Base-by-base conservation (phyloP, 352 stramenopile genomes). In the Peronospora destructor region DNA sequence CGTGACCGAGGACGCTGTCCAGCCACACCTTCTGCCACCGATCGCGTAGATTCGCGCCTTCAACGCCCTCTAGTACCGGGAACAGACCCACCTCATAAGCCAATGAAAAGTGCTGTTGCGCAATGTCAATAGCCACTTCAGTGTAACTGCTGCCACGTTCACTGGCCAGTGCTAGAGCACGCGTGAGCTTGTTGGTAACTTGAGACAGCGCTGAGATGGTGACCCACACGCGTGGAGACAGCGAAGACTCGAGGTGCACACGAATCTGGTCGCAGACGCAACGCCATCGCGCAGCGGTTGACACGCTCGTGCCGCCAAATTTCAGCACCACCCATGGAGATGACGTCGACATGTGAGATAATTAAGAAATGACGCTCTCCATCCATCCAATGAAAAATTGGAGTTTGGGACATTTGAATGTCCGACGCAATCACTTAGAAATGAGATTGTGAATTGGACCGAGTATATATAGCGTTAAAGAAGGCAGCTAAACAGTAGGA, bases 281-380 rank as follows among this genome's bases (percentile, higher is more conserved):
- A 28, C 61, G 72, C 83, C 84, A 95, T 44, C 79, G 79, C 48
- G 66, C 65, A 10, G 71, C 70, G 5, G 79, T 91, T 9, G 82
- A 91, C 42, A 95, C 85, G 53, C 82, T 93, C 32, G 85, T 95
- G 63, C 85, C 85, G 42, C 85, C 85, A 42, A 95, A 95, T 63
- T 95, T 95, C 61, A 91, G 80, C 58, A 95, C 85, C 32, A 93
- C 71, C 85, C 85, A 95, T 25, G 57, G 43, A 23, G 40, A 58
- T 8, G 51, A 45, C 21, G 13, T 29, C n/a, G 13, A 29, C 25
- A 32, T 29, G 5, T 23, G 26, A 50, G 23, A 33, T 55, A 48
- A 49, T 12, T 34, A 17, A 33, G n/a, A 42, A 65, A 65, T 65
- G 57, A 51, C 40, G 51, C 35, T 49, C 21, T 11, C 12, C 34